Base-by-base conservation (phyloP, 768 basidiomycete genomes). In the Tremella mesenterica region DNA sequence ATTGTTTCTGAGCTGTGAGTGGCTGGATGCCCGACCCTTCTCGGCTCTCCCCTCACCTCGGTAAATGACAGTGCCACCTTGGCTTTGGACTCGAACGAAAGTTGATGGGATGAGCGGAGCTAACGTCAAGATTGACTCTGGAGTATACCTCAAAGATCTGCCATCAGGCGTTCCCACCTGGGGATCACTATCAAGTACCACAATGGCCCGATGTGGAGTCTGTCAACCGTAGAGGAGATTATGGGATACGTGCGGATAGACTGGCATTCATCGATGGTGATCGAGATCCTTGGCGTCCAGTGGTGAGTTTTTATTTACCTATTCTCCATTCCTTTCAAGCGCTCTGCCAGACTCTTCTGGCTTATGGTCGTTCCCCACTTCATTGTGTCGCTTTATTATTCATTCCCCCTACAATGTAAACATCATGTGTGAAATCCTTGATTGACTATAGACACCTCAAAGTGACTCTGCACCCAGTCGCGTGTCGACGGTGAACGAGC, bases 171-270 rank as follows among this genome's bases (percentile, higher is more conserved):
- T 75, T 72, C 53, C 74, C 82, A 5, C 82, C 86, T 5, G 91
- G 91, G 7, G 74, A 86, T 62, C 74, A 83, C 69, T 85, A 88
- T 71, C 70, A 69, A 1, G 82, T 93, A 1, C 89, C 91, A 0
- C 48, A 65, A 0, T 65, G 81, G 61, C 91, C 91, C 0, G 88
- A 92, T 63, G 77, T 93, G 48, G 85, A 83, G 0, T 81, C 79
- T 0, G 88, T 96, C 45, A 96, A 96, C 61, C 74, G 69, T 3
- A 75, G 93, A 3, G 91, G 91, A n/a, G 85, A 85, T 67, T 96
- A 85, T 72, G 81, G 78, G 47, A 83, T 93, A 50, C 82, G 83
- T 16, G 82, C 81, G 13, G 86, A 91, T 72, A 77, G 84, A 56
- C 74, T 96, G 56, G 91, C 90, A 0, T 82, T 93, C 62, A 86